Conservation (phyloP, 495 filamentous ascomycete species). For the Choiromyces venosus region DNA sequence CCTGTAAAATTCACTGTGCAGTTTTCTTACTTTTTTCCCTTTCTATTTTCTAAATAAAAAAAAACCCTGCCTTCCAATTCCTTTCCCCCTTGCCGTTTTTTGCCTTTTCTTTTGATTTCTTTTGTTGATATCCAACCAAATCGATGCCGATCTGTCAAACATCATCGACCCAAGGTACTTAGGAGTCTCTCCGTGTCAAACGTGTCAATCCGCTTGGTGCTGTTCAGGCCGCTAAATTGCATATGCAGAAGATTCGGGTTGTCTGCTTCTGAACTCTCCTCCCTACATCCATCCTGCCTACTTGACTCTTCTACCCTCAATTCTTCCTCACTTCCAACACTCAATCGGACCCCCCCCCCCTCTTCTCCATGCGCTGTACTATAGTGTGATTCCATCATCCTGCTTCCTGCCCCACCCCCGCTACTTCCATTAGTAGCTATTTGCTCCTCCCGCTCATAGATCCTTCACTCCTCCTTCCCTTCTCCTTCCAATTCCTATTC, state of each 20-base stretch:
- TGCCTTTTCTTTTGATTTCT: not conserved
- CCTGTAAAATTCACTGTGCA: conserved; percentile 1
- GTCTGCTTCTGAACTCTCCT: conserved; percentile 1
- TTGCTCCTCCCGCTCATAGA: conserved; percentile 21
- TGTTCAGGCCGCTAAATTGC: conserved; percentile 27
- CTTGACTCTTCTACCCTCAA: not conserved
- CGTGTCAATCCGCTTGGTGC: conserved; percentile 38
- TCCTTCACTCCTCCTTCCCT: conserved; percentile 7
- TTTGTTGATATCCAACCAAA: conserved; percentile 20
- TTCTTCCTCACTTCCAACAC: not conserved
- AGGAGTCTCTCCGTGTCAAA: conserved; percentile 28
- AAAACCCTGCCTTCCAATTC: not conserved
- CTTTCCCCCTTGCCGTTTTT: not conserved
- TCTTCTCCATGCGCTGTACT: conserved; percentile 37
- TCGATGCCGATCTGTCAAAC: conserved; percentile 36
- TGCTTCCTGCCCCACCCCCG: conserved; percentile 32
- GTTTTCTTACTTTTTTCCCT: conserved; percentile 18
- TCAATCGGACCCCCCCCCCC: conserved; percentile 28
- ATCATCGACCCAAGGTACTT: conserved; percentile 36
- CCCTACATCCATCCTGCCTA: conserved; percentile 16
- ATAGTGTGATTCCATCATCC: conserved; percentile 35
- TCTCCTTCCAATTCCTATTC: conserved; percentile 16
- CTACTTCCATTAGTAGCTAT: not conserved
- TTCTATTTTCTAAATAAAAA: conserved; percentile 17
- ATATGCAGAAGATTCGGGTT: conserved; percentile 11